Percentiles rank a stretch among this genome's conserved stretches.
Evolutionary conservation across 2,329 filamentous ascomycete genomes (phyloP).

Genomic region (Fusarium sp.): DNA sequence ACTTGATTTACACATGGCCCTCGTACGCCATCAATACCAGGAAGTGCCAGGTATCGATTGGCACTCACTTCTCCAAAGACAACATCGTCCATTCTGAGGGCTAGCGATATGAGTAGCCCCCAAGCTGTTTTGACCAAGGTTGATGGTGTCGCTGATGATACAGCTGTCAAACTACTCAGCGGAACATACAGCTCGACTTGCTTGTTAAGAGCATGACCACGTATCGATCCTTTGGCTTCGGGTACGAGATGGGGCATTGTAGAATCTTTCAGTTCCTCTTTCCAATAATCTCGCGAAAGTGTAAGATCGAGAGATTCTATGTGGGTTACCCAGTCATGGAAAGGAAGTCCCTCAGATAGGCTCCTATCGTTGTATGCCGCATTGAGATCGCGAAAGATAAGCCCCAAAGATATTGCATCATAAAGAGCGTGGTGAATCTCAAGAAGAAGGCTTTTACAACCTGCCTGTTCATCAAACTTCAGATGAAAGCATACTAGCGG

Average conservation of each 20-base stretch:
- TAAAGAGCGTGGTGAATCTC: conserved; percentile 1
- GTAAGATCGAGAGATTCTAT: neutral
- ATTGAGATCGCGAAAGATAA: neutral
- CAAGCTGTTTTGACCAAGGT: neutral
- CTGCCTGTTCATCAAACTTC: neutral
- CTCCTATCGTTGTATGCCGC: neutral
- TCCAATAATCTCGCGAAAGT: neutral
- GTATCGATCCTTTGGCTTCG: neutral
- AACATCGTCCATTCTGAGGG: neutral
- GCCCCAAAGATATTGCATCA: neutral
- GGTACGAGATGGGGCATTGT: neutral
- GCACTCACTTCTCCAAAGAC: neutral
- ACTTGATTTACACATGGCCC: conserved; percentile 2
- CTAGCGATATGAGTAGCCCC: neutral
- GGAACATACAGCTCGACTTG: neutral
- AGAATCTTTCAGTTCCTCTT: neutral
- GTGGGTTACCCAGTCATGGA: neutral
- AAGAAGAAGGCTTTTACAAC: neutral
- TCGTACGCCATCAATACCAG: neutral
- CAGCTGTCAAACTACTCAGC: no score
- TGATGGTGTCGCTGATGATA: neutral
- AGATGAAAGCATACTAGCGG: neutral
- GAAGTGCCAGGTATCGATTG: neutral
- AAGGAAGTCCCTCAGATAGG: neutral
- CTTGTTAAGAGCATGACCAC: neutral